These are phyloP conservation scores for Brettanomyces nanus DNA, from an alignment of 805 yeast species.

Conservation along the genomic window DNA sequence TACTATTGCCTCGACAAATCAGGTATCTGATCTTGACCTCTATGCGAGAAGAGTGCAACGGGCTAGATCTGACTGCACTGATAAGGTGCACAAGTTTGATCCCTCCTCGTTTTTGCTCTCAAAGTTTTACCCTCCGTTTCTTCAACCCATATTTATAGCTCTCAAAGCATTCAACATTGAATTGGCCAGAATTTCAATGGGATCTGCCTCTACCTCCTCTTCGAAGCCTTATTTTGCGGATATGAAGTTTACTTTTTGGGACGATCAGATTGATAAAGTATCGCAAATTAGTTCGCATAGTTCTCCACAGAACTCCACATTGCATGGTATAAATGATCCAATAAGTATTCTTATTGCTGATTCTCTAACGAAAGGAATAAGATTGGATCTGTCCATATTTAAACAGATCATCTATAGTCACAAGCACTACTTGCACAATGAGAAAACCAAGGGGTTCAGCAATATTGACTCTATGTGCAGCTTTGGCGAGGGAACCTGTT, in stretches of 20 bases:
- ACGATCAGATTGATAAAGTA: conserved; percentile 45
- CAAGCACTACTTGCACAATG: conserved; percentile 40
- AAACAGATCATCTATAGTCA: conserved; percentile 54
- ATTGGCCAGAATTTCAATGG: conserved; percentile 27
- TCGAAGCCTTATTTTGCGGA: conserved; percentile 30
- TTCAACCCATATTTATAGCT: conserved; percentile 56
- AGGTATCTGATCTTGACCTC: neutral
- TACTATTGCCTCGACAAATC: too few species aligned
- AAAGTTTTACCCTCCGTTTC: conserved; percentile 60
- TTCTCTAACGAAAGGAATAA: conserved; percentile 39
- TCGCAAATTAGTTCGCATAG: conserved; percentile 29
- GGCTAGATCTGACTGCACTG: conserved; percentile 25
- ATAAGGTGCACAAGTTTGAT: conserved; percentile 41
- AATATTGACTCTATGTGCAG: conserved; percentile 54
- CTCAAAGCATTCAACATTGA: conserved; percentile 61
- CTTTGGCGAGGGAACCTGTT: conserved; percentile 71
- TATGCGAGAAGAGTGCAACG: conserved; percentile 1
- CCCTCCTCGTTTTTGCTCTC: conserved; percentile 57
- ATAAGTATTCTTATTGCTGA: conserved; percentile 50
- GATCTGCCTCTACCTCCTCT: conserved; percentile 22
- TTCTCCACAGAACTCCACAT: conserved; percentile 11
- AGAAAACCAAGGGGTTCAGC: conserved; percentile 32
- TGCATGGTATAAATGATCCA: conserved; percentile 43
- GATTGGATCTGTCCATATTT: conserved; percentile 46
- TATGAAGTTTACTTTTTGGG: conserved; percentile 70